Evolutionary conservation across 805 yeast genomes (phyloP).

Genomic region (Saccharomycopsis sp.): DNA sequence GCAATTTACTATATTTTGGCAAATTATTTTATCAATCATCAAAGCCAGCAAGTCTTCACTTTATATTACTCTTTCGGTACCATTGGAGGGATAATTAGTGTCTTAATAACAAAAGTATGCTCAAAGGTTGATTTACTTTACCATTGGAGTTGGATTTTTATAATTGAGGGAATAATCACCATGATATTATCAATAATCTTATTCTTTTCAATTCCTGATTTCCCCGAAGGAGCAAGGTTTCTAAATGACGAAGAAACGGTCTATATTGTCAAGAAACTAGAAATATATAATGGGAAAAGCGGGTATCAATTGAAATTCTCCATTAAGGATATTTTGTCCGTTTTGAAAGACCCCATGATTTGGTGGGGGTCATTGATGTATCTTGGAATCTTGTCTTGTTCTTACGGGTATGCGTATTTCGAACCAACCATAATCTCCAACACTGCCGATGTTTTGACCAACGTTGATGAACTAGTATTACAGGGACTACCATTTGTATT

Average conservation of each 20-base stretch:
- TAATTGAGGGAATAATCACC: slow-evolving; percentile 38
- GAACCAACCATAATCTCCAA: slow-evolving; percentile 13
- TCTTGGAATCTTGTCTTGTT: slow-evolving; percentile 11
- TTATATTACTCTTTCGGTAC: slow-evolving; percentile 15
- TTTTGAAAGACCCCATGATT: slow-evolving; percentile 14
- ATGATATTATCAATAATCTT: slow-evolving; percentile 31
- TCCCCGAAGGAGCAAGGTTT: slow-evolving; percentile 23
- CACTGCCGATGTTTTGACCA: neutral
- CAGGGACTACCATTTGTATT: slow-evolving; percentile 15
- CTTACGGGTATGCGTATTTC: slow-evolving; percentile 14
- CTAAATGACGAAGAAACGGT: slow-evolving; percentile 15
- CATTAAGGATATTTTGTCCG: slow-evolving; percentile 12
- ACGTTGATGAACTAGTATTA: slow-evolving; percentile 2
- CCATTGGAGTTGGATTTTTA: slow-evolving; percentile 42
- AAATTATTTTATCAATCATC: slow-evolving; percentile 14
- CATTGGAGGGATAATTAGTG: slow-evolving; percentile 13
- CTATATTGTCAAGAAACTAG: slow-evolving; percentile 14
- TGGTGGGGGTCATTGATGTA: slow-evolving; percentile 15
- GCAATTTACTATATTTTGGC: slow-evolving; percentile 17
- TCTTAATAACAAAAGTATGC: slow-evolving; percentile 5
- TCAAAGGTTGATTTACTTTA: neutral
- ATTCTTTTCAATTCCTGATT: slow-evolving; percentile 30
- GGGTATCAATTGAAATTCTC: slow-evolving; percentile 13
- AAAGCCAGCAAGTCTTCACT: slow-evolving; percentile 15
- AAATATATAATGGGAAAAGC: slow-evolving; percentile 13